Conservation (phyloP, 257 asterid genomes). For the Hygrophila difformis region DNA sequence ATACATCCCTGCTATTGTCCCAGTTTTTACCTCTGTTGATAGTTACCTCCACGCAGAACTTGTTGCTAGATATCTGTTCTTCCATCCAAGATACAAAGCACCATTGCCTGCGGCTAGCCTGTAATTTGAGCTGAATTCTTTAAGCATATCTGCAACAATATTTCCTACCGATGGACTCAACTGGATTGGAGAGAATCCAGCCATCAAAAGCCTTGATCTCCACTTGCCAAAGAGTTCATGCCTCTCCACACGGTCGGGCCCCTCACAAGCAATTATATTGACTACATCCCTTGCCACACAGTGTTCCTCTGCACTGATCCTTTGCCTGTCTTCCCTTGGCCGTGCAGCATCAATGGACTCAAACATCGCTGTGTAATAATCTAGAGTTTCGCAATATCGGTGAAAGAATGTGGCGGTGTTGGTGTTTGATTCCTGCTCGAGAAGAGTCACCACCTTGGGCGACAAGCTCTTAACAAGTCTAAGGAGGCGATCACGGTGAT, state of each 20-base stretch:
- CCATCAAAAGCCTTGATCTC: constrained; percentile 65
- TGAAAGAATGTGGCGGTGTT: constrained; percentile 64
- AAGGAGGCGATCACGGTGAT: constrained; percentile 74
- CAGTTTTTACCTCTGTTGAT: background rate
- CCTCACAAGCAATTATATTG: constrained; percentile 85
- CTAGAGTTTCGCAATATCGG: constrained; percentile 64
- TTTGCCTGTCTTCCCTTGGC: constrained; percentile 54
- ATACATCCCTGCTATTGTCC: background rate
- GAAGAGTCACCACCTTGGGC: constrained; percentile 74
- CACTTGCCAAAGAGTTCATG: constrained; percentile 88
- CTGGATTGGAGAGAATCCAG: constrained; percentile 52
- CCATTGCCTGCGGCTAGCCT: constrained; percentile 47
- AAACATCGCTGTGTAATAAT: constrained; percentile 81
- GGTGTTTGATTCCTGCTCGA: constrained; percentile 86
- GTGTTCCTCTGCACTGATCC: constrained; percentile 75
- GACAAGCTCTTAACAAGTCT: constrained; percentile 69
- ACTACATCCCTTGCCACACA: constrained; percentile 81
- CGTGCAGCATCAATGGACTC: constrained; percentile 76
- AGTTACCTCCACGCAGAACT: constrained; percentile 73
- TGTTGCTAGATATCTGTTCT: constrained; percentile 58
- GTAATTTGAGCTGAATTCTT: constrained; percentile 53
- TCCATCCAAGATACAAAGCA: constrained; percentile 79
- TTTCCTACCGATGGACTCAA: constrained; percentile 53
- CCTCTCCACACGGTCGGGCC: constrained; percentile 71
- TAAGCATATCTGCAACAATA: constrained; percentile 44